phyloP scores from a whole-genome alignment of 331 rosid genomes.

The Pyrus hybrid region DNA sequence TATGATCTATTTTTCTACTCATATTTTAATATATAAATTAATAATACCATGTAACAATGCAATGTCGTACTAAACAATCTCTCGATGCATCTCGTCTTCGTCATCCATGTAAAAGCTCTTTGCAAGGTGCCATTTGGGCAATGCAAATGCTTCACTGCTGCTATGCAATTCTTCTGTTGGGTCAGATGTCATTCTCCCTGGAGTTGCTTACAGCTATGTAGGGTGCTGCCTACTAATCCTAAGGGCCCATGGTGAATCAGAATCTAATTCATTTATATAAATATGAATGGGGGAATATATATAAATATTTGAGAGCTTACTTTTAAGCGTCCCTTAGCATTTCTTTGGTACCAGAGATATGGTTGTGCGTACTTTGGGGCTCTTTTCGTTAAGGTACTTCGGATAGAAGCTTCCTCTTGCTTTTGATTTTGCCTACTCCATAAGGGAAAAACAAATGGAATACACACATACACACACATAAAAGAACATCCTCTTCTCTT shows the following conservation, averaged over 20 bases:
- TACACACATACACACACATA: background rate
- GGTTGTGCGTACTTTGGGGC: conserved; percentile 11
- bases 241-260: too few relatives aligned
- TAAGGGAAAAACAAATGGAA: background rate
- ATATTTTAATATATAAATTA: too few relatives aligned
- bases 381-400: conserved; percentile 20
- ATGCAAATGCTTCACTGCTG: conserved; percentile 5
- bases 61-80: too few relatives aligned
- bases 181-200: conserved; percentile 13
- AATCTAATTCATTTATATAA: background rate
- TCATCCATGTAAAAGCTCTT: background rate
- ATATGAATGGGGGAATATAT: background rate
- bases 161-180: background rate
- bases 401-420: conserved; percentile 3
- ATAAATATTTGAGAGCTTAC: background rate
- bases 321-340: background rate
- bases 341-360: background rate
- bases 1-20: too few relatives aligned
- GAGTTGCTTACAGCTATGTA: background rate
- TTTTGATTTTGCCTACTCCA: background rate
- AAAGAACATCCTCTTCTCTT: too few relatives aligned
- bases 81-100: too few relatives aligned
- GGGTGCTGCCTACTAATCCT: too few relatives aligned
- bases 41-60: too few relatives aligned
- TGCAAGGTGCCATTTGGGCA: background rate